Conservation (phyloP, 768 basidiomycete species). For the Exsudoporus frostii region DNA sequence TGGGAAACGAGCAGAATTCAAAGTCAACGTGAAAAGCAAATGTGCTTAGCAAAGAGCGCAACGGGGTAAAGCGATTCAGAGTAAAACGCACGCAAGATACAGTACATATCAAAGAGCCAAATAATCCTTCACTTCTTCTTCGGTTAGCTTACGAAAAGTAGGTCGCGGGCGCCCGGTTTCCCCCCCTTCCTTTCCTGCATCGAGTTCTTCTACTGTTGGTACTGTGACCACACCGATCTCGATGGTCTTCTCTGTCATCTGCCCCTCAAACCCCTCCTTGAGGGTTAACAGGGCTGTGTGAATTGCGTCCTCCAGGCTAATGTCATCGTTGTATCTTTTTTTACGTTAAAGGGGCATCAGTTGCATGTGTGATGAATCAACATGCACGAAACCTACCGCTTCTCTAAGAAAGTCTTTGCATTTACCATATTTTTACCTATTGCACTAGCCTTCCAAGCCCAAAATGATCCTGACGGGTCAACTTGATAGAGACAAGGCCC, state of each 20-base stretch:
- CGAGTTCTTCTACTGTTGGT: constrained; percentile 58
- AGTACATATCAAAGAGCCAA: constrained; percentile 63
- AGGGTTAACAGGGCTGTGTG: constrained; percentile 97
- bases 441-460: constrained; percentile 99
- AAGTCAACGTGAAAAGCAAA: constrained; percentile 9
- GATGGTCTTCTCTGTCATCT: constrained; percentile 99
- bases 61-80: constrained; percentile 13
- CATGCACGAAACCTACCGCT: constrained; percentile 62
- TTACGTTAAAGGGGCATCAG: constrained; percentile 22
- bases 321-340: constrained; percentile 99
- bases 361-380: constrained; percentile 21
- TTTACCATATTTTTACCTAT: constrained; percentile 99
- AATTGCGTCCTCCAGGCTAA: constrained; percentile 97
- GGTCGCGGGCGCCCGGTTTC: constrained; percentile 72
- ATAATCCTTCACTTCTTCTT: constrained; percentile 97
- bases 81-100: constrained; percentile 32
- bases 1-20: constrained; percentile 2
- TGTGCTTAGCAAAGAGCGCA: constrained; percentile 14
- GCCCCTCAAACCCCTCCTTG: constrained; percentile 99
- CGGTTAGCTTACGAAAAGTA: constrained; percentile 91
- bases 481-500: constrained; percentile 98
- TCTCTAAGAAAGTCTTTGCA: constrained; percentile 98
- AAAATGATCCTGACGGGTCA: constrained; percentile 97
- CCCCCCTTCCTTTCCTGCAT: constrained; percentile 64
- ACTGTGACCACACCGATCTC: constrained; percentile 97